phyloP scores from a whole-genome alignment of 495 filamentous ascomycete species.

The Aspergillus sparsus region DNA sequence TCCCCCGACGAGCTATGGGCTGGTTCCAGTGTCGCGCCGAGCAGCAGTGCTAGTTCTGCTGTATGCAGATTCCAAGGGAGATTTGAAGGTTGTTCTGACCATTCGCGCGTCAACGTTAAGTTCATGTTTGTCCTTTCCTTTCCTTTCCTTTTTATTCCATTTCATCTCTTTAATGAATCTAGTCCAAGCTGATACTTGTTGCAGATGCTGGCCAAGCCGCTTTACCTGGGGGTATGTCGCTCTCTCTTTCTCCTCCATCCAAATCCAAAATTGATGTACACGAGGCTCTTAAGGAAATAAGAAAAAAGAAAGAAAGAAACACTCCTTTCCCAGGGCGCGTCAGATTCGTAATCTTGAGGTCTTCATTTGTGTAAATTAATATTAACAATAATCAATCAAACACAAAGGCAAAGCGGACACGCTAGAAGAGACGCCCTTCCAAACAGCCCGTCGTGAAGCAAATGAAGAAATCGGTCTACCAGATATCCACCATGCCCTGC shows the following conservation, averaged over 20 bases:
- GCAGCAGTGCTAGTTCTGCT: conserved; percentile 85
- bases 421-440: conserved; percentile 54
- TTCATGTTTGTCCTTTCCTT: conserved; percentile 45
- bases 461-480: conserved; percentile 89
- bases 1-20: conserved; percentile 60
- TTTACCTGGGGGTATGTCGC: conserved; percentile 72
- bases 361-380: too few relatives aligned
- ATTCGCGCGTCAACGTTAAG: conserved; percentile 77
- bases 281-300: background rate
- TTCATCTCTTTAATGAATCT: background rate
- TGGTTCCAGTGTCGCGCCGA: conserved; percentile 67
- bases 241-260: background rate
- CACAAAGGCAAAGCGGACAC: conserved; percentile 51
- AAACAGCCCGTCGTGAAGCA: conserved; percentile 85
- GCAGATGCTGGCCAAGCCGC: conserved; percentile 75
- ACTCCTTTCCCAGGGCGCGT: background rate
- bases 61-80: conserved; percentile 75
- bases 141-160: background rate
- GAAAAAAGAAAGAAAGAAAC: background rate
- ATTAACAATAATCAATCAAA: too few relatives aligned
- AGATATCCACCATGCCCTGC: conserved; percentile 60
- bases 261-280: background rate
- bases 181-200: background rate
- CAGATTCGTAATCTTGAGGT: too few relatives aligned
- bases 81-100: conserved; percentile 80